Conservation (phyloP, 2,329 filamentous ascomycete species). For the Diplodia corticola region DNA sequence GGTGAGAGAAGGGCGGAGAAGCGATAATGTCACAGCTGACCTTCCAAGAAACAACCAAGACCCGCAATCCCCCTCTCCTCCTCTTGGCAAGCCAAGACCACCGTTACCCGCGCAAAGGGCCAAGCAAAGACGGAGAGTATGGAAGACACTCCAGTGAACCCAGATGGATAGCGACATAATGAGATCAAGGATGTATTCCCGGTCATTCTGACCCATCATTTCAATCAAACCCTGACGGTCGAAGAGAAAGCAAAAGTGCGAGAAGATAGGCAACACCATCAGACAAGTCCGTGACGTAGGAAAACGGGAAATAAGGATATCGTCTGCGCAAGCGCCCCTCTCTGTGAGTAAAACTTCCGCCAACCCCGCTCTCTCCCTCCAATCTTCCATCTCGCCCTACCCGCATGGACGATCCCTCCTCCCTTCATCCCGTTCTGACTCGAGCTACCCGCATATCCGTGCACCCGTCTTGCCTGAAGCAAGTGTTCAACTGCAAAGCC, state of each 20-base stretch:
- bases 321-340: background rate
- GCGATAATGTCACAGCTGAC: background rate
- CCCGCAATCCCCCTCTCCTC: background rate
- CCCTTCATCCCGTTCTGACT: background rate
- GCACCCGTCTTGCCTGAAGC: background rate
- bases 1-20: background rate
- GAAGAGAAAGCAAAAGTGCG: background rate
- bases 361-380: background rate
- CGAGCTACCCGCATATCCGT: background rate
- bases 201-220: background rate
- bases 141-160: background rate
- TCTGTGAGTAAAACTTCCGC: background rate
- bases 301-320: background rate
- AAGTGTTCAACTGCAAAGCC: background rate
- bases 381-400: background rate
- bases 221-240: background rate
- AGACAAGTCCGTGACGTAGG: background rate
- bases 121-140: background rate
- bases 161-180: background rate
- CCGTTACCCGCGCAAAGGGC: background rate
- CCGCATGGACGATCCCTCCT: background rate
- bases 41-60: conserved; percentile 8
- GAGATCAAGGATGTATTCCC: too few species aligned
- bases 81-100: conserved; percentile 1
- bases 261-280: background rate